Percentiles rank a stretch among this genome's conserved stretches.
These are phyloP conservation scores for Kalmusia sp. DNA, from an alignment of 2,329 filamentous ascomycete genomes.

Conservation along the genomic window DNA sequence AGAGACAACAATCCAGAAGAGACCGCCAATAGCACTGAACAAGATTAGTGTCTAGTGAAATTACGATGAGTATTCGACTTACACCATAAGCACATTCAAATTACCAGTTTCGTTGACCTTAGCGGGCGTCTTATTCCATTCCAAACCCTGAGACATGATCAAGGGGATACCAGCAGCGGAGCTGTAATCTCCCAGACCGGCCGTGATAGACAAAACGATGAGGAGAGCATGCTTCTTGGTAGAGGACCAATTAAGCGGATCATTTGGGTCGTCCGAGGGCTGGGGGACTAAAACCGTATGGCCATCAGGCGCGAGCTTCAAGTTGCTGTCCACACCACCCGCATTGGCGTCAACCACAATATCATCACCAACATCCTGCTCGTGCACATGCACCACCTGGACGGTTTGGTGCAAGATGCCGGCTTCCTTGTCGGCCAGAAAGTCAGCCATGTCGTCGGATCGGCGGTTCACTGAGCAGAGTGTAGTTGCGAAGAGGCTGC, in stretches of 20 bases:
- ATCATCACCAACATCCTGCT: constrained; percentile 25
- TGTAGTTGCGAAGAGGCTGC: neutral
- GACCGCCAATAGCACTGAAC: constrained; percentile 46
- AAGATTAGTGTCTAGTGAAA: constrained; percentile 1
- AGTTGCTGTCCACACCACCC: constrained; percentile 28
- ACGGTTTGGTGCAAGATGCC: neutral
- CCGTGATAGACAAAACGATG: constrained; percentile 55
- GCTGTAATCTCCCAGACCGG: constrained; percentile 60
- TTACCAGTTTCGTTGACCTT: constrained; percentile 60
- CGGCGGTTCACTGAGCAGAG: neutral
- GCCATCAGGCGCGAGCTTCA: constrained; percentile 47
- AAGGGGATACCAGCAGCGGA: constrained; percentile 45
- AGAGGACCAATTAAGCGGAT: constrained; percentile 61
- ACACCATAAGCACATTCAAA: constrained; percentile 62
- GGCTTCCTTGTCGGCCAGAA: neutral
- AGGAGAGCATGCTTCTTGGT: constrained; percentile 57
- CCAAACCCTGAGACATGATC: constrained; percentile 40
- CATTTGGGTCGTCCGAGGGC: constrained; percentile 55
- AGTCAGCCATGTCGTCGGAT: neutral
- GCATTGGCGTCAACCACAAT: constrained; percentile 29
- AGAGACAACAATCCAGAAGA: constrained; percentile 26
- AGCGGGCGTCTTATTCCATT: constrained; percentile 59
- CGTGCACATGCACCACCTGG: constrained; percentile 19
- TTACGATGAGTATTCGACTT: constrained; percentile 15
- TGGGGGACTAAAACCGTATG: constrained; percentile 60